Base-by-base conservation (phyloP, 192 early-diverging fungal species). In the Umbelopsis sp. region DNA sequence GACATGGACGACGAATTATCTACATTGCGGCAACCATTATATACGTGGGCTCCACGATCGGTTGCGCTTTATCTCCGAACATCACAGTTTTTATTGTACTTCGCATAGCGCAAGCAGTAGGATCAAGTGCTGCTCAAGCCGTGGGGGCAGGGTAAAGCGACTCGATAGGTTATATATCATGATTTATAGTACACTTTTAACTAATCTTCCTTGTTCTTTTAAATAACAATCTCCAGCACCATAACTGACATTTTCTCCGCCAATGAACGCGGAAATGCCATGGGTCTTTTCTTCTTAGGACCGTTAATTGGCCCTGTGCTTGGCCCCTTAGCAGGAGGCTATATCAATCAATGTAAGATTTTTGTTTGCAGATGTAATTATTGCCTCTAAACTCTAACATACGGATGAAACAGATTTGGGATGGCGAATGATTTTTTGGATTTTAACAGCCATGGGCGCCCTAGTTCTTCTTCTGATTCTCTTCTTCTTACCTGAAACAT, bases 401-500 rank as follows among this genome's bases (percentile, higher is more conserved):
- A 2, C 21, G 25, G 23, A 4, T 21, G 27, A 30, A 15, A 21
- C 35, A 75, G 74, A 52, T 46, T 15, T 76, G 7, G 49, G 65
- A 5, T 84, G 79, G 77, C 58, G 72, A 21, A 76, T 53, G 61
- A 79, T 86, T 45, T 91, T 91, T 67, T 90, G 89, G 87, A 47
- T 84, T 15, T 73, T 89, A 25, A 49, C 81, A 0, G 82, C 81
- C 22, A 75, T 86, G 73, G 82, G 82, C 46, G 84, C 83, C 6
- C 23, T 84, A 10, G 76, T 88, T 61, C 49, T 84, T 46, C 49
- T 87, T 9, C 48, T 84, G 9, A 81, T 82, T 7, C 47, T 83
- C n/a, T 84, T 89, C 71, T 82, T 86, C 23, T 37, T 89, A 58
- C 90, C 90, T 18, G 90, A 91, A 58, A 91, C 90, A 5, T 74